Base-by-base conservation (phyloP, 2,329 filamentous ascomycete species). In the Westerdykella sp. region DNA sequence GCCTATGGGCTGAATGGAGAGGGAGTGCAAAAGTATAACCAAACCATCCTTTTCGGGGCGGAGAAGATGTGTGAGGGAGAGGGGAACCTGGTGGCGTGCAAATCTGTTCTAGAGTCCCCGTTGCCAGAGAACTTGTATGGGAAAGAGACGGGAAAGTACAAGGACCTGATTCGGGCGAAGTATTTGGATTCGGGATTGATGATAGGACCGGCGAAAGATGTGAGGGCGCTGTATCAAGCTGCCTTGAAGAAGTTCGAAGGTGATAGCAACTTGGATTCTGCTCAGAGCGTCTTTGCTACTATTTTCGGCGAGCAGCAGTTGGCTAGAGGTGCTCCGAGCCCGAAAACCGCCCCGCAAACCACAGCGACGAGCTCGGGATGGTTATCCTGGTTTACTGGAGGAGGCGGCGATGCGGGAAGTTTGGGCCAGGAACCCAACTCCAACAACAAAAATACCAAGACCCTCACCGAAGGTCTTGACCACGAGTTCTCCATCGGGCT, bases 221-320 rank as follows among this genome's bases (percentile, higher is more conserved):
- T 80, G 34, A 68, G 66, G 35, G 49, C 58, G 2, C 62, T 79
- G 13, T 78, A 73, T 40, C 60, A 68, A 16, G 64, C 68, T 10
- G 68, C 72, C 4, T 45, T 72, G 21, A 39, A 50, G 42, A 68
- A 69, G 23, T 63, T 69, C 6, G 57, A 51, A 50, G 56, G 50
- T 43, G 57, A 48, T 30, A 63, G 59, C 36, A 62, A 62, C 30
- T 48, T 47, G 15, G 53, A 50, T 23, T 63, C 56, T 5, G 68
- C 74, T 39, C 69, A 74, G 49, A 63, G 69, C 21, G 66, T 73
- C 3, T 67, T 80, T 39, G 67, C 74, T 1, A 69, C 71, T 28
- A 70, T 80, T 16, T 79, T 74, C 42, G 74, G 73, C 16, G 71
- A 76, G 37, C 77, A 80, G 48, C 75, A 79, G 54, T 67, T 73